These are phyloP conservation scores for Corylus avellana DNA, from an alignment of 306 rosid species.

Conservation along the genomic window DNA sequence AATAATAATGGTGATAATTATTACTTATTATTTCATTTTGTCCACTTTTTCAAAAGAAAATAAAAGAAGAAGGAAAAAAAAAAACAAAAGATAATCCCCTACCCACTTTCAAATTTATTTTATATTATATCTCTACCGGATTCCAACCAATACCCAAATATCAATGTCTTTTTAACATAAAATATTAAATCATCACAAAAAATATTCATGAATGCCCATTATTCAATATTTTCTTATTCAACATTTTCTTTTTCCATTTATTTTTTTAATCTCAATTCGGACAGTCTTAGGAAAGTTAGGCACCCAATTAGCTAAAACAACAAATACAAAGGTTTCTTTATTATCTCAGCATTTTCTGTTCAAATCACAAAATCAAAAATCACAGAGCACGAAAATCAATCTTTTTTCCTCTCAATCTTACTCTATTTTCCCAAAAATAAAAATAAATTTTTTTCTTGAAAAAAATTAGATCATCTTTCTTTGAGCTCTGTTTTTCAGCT, in stretches of 20 bases:
- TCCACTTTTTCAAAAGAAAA: constrained; percentile 46
- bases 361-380: constrained; percentile 45
- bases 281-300: constrained; percentile 65
- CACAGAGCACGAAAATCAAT: constrained; percentile 38
- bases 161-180: constrained; percentile 38
- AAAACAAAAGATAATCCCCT: constrained; percentile 48
- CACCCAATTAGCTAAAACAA: constrained; percentile 65
- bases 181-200: constrained; percentile 35
- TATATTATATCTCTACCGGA: constrained; percentile 57
- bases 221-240: constrained; percentile 38
- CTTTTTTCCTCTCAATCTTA: constrained; percentile 35
- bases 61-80: not conserved
- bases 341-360: constrained; percentile 59
- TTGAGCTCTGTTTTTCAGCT: constrained; percentile 29
- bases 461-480: constrained; percentile 34
- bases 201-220: constrained; percentile 40
- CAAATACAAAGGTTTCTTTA: constrained; percentile 53
- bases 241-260: constrained; percentile 38
- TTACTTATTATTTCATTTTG: constrained; percentile 43
- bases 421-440: constrained; percentile 22
- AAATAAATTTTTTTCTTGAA: constrained; percentile 17
- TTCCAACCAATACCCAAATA: constrained; percentile 70
- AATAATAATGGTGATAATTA: constrained; percentile 42
- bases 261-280: constrained; percentile 69
- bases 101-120: constrained; percentile 62